These are phyloP conservation scores for Phytophthora citrophthora DNA, from an alignment of 352 stramenopile genomes.

Conservation along the genomic window DNA sequence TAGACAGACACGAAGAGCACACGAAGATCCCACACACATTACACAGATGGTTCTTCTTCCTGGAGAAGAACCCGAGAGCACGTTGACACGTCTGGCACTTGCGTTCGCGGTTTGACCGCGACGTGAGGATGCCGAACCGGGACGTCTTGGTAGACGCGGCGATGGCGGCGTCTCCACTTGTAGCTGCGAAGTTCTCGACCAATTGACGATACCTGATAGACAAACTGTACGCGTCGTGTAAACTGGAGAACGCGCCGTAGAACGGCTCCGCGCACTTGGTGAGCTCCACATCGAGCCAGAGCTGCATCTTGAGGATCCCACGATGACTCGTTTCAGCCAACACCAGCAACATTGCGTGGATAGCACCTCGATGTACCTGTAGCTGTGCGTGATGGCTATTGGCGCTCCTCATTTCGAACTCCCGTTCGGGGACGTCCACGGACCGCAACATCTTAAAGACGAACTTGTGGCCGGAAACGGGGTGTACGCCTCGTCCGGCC, in stretches of 20 bases:
- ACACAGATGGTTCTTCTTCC: slow-evolving; percentile 69
- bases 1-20: slow-evolving; percentile 61
- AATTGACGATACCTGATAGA: slow-evolving; percentile 66
- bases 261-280: slow-evolving; percentile 59
- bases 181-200: slow-evolving; percentile 52
- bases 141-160: slow-evolving; percentile 35
- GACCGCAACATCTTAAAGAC: slow-evolving; percentile 72
- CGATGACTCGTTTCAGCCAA: slow-evolving; percentile 63
- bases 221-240: slow-evolving; percentile 76
- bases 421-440: slow-evolving; percentile 52
- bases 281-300: slow-evolving; percentile 75
- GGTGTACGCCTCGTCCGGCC: slow-evolving; percentile 51
- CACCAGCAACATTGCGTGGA: slow-evolving; percentile 69
- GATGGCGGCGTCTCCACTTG: slow-evolving; percentile 37
- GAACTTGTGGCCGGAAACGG: slow-evolving; percentile 46
- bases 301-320: slow-evolving; percentile 68
- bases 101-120: slow-evolving; percentile 46
- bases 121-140: slow-evolving; percentile 35
- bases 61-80: slow-evolving; percentile 60
- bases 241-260: slow-evolving; percentile 62
- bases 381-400: slow-evolving; percentile 54
- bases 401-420: slow-evolving; percentile 50
- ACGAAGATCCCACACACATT: slow-evolving; percentile 70
- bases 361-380: slow-evolving; percentile 55
- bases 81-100: slow-evolving; percentile 75